Percentiles rank a stretch among this genome's conserved stretches.
Conservation (phyloP, 495 filamentous ascomycete species). For the Annulohypoxylon maeteangense region DNA sequence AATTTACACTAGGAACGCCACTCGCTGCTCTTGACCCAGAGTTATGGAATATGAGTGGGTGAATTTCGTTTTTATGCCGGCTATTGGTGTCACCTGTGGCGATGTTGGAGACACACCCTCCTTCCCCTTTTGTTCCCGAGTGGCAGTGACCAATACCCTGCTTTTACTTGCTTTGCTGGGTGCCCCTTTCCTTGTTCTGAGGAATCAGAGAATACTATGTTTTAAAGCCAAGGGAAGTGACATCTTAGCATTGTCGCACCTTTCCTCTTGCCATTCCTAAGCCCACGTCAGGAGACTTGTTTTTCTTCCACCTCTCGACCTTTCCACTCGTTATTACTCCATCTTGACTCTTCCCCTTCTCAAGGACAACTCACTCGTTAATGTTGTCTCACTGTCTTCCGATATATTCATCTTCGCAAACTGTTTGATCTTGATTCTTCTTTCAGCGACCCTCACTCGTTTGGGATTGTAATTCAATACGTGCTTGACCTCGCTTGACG, state of each 20-base stretch:
- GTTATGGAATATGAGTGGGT: conserved; percentile 2
- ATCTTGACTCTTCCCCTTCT: conserved; percentile 36
- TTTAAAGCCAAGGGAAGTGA: conserved; percentile 31
- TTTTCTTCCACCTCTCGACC: conserved; percentile 8
- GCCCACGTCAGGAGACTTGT: conserved; percentile 25
- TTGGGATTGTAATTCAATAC: conserved; percentile 27
- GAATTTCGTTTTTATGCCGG: neutral
- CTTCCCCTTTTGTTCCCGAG: conserved; percentile 23
- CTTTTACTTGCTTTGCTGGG: conserved; percentile 23
- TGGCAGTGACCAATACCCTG: conserved; percentile 23
- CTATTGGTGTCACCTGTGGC: conserved; percentile 1
- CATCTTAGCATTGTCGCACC: conserved; percentile 25
- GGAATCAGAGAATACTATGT: conserved; percentile 7
- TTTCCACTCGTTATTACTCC: conserved; percentile 26
- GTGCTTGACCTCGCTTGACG: conserved; percentile 25
- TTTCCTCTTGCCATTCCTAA: conserved; percentile 33
- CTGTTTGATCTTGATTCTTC: conserved; percentile 28
- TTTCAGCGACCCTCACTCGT: conserved; percentile 31
- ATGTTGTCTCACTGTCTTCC: conserved; percentile 48
- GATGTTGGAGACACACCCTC: conserved; percentile 39
- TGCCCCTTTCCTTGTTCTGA: conserved; percentile 35
- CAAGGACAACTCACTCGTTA: conserved; percentile 54
- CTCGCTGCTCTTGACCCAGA: neutral
- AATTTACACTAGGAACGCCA: conserved; percentile 26
- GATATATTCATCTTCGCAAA: conserved; percentile 40